Percentiles rank a stretch among this genome's conserved stretches.
Evolutionary conservation across 2,329 filamentous ascomycete species (phyloP).

Genomic region (Ophiocordyceps sinensis): DNA sequence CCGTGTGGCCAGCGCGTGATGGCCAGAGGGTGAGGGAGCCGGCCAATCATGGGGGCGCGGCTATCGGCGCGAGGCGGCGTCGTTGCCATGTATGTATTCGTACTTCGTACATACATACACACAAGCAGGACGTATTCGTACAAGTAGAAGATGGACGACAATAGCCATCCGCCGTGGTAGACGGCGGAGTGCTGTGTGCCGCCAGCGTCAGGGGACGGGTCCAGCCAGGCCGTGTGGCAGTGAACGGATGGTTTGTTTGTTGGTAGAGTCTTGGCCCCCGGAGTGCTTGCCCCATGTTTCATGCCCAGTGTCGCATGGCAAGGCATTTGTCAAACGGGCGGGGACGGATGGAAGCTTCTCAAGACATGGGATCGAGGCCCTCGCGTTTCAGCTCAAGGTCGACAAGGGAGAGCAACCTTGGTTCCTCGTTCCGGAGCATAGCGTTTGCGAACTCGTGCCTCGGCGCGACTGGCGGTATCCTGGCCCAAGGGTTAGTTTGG

Average conservation of each 20-base stretch:
- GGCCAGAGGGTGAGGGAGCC: conserved; percentile 1
- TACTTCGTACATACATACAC: too few species aligned
- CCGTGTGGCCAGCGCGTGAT: not conserved
- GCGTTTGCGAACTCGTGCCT: too few species aligned
- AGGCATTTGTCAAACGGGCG: too few species aligned
- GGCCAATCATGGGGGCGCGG: not conserved
- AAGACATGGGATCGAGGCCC: not conserved
- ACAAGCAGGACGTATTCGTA: too few species aligned
- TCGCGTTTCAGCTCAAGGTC: not conserved
- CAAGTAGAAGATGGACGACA: too few species aligned
- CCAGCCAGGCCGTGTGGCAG: not conserved
- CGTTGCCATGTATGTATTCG: too few species aligned
- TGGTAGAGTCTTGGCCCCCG: not conserved
- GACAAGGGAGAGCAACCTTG: not conserved
- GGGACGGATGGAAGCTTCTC: not conserved
- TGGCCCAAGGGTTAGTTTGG: too few species aligned
- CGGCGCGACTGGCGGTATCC: too few species aligned
- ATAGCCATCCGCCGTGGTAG: too few species aligned
- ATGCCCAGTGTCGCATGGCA: conserved; percentile 2
- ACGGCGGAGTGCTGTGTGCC: too few species aligned
- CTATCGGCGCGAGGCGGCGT: too few species aligned
- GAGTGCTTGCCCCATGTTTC: conserved; percentile 3
- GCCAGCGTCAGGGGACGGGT: not conserved
- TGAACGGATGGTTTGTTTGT: not conserved
- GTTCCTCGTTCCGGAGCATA: not conserved